phyloP scores from a whole-genome alignment of 2,329 filamentous ascomycete genomes.

The Colletotrichum tamarilloi region DNA sequence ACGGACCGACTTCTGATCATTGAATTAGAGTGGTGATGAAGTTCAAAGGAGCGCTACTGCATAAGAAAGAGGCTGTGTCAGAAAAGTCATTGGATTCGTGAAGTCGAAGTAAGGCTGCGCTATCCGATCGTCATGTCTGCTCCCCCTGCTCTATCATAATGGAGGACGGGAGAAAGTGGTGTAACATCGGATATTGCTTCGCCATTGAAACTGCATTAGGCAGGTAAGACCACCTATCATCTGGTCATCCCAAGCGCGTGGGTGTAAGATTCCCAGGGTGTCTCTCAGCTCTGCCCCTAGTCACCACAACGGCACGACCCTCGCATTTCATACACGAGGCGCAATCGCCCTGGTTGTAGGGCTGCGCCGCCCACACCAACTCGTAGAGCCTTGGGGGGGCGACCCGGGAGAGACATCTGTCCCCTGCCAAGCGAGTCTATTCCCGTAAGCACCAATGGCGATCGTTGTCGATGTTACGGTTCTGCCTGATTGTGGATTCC shows the following conservation, averaged over 20 bases:
- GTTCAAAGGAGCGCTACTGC: not conserved
- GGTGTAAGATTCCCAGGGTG: not conserved
- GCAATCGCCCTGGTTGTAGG: constrained; percentile 3
- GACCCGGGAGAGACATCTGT: not conserved
- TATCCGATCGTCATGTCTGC: not conserved
- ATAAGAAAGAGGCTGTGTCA: not conserved
- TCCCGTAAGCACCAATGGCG: not conserved
- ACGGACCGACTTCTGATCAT: not conserved
- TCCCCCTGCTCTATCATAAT: not conserved
- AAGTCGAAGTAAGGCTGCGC: not conserved
- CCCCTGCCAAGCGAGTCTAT: not conserved
- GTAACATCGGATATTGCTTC: not conserved
- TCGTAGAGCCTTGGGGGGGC: not conserved
- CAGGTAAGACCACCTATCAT: not conserved
- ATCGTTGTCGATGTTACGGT: constrained; percentile 4
- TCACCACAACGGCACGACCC: not conserved
- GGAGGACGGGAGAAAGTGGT: not conserved
- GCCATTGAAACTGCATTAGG: not conserved
- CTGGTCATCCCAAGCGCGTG: not conserved
- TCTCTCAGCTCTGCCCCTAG: not conserved
- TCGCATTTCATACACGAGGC: not conserved
- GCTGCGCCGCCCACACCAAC: constrained; percentile 1
- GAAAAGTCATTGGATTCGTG: not conserved
- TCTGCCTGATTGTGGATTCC: constrained; percentile 11
- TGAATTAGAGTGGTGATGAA: not conserved